Base-by-base conservation (phyloP, 2,329 filamentous ascomycete species). In the Penicillium sp. region DNA sequence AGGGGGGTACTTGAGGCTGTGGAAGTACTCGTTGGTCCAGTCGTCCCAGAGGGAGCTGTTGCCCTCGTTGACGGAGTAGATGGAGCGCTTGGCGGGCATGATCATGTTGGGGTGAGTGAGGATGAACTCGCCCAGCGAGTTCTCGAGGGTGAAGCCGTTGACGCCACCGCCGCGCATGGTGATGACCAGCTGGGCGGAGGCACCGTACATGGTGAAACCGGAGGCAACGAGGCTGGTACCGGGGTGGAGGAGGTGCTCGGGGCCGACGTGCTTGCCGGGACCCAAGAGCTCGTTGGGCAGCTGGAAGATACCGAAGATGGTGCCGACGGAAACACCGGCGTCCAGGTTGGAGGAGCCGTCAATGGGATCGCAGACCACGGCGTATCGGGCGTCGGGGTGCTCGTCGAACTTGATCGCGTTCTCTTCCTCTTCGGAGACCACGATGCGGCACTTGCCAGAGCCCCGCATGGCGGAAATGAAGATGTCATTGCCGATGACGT, bases 161-260 rank as follows among this genome's bases (percentile, higher is more conserved):
- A 98, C 93, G 54, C 76, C 81, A 57, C 91, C 88, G 59, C 85
- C 89, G 74, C 87, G 88, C 90, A 97, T 96, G 61, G 93, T 98
- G 68, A 98, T 87, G 65, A 98, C 93, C 40, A 98, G 81, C 77
- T 97, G 92, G 3, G 93, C 85, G 3, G 91, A 96, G 61, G 93
- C 93, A 67, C 93, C 93, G 75, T 98, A 98, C 93, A 98, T 98
- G 73, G 93, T 98, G 81, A 98, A 98, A n/a, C 93, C 93, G 20
- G 89, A 86, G 31, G 93, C 92, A 18, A 97, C 82, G 59, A 97
- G 82, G 73, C 96, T 91, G 1, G 88, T 92, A 49, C 93, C 93
- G 1, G 93, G 88, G 72, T 84, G 85, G 52, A 97, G 81, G 53
- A 98, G 81, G 70, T 97, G 91, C 66, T 95, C 59, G 31, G 67